Conservation (phyloP, 2,329 filamentous ascomycete species). For the Cercospora janseana region DNA sequence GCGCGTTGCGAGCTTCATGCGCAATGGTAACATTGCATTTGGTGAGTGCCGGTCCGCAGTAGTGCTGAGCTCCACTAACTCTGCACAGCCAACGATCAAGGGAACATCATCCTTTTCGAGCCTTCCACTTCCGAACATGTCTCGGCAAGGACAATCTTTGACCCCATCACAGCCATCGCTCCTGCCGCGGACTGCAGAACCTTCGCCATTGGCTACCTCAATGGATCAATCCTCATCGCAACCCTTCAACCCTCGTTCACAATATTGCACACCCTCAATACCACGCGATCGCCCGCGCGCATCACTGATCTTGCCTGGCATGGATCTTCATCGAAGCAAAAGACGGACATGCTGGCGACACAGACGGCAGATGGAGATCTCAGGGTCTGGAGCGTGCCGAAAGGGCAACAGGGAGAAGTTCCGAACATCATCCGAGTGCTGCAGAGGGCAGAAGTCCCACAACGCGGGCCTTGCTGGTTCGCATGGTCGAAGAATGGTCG, state of each 20-base stretch:
- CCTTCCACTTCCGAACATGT: conserved; percentile 90
- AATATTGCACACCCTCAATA: conserved; percentile 88
- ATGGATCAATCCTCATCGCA: conserved; percentile 88
- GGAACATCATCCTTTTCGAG: conserved; percentile 91
- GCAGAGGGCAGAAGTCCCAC: conserved; percentile 71
- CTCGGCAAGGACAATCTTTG: conserved; percentile 86
- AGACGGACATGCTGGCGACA: conserved; percentile 94
- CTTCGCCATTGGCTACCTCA: conserved; percentile 95
- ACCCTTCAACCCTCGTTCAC: conserved; percentile 88
- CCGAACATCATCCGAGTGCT: conserved; percentile 88
- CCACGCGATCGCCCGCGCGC: conserved; percentile 77
- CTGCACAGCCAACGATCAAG: conserved; percentile 76
- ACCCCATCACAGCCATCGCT: conserved; percentile 89
- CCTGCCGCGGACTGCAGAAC: conserved; percentile 87
- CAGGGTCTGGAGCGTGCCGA: conserved; percentile 93
- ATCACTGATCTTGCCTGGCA: conserved; percentile 91
- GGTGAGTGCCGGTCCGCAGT: conserved; percentile 57
- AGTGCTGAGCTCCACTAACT: neutral
- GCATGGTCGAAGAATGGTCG: conserved; percentile 97
- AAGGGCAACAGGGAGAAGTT: conserved; percentile 66
- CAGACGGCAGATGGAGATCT: conserved; percentile 90
- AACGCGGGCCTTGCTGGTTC: conserved; percentile 86
- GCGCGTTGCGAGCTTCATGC: conserved; percentile 88
- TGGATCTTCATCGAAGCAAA: conserved; percentile 90
- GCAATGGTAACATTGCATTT: conserved; percentile 94